phyloP scores from a whole-genome alignment of 345 rosid genomes.

The Salix koriyanagi region DNA sequence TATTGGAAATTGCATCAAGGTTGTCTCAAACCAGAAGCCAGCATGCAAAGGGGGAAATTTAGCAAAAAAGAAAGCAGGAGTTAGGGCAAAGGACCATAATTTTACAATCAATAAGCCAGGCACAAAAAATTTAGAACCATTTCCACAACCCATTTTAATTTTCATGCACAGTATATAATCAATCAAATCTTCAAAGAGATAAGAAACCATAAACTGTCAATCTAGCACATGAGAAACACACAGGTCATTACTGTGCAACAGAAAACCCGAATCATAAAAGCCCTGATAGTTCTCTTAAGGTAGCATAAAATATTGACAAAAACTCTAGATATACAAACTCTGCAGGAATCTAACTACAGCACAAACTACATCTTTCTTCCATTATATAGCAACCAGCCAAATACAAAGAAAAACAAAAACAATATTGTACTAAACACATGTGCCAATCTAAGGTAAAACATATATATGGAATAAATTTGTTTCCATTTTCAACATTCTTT shows the following conservation, averaged over 20 bases:
- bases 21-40: not conserved
- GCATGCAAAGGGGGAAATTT: not conserved
- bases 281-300: not conserved
- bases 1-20: not conserved
- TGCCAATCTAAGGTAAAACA: too few relatives aligned
- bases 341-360: slow-evolving; percentile 3
- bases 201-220: not conserved
- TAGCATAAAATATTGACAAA: not conserved
- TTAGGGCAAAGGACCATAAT: not conserved
- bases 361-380: not conserved
- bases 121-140: not conserved
- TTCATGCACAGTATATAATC: not conserved
- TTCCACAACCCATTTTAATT: not conserved
- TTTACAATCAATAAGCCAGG: not conserved
- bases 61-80: not conserved
- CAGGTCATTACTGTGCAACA: not conserved
- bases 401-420: not conserved
- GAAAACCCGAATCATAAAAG: not conserved
- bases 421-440: too few relatives aligned
- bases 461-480: too few relatives aligned
- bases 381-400: not conserved
- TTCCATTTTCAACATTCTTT: too few relatives aligned
- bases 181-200: not conserved
- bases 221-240: not conserved
- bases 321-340: not conserved